Base-by-base conservation (phyloP, 2,329 filamentous ascomycete species). In the Rugonectria rugulosa region DNA sequence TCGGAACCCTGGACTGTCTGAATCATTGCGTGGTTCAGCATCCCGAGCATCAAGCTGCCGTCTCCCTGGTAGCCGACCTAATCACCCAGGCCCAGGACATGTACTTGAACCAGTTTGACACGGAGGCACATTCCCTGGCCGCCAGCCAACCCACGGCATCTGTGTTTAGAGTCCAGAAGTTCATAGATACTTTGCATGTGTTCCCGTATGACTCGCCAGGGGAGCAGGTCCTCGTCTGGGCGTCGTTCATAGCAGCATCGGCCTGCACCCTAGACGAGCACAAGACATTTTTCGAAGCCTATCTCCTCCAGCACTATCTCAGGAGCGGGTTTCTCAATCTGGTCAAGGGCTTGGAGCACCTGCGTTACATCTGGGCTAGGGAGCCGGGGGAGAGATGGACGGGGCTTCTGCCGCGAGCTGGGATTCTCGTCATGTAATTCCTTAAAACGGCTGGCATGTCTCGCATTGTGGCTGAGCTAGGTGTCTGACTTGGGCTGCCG, bases 161-260 rank as follows among this genome's bases (percentile, higher is more conserved):
- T 4, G 34, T 56, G 3, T 2, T 17, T 5, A 15, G 46, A 5
- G 17, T 56, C 5, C 53, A 56, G 4, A 15, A 23, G 6, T 56
- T 56, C 11, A 56, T 26, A 5, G 41, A 56, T 6, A 51, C 46
- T 6, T 11, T 56, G 12, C 38, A 41, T 7, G n/a, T 4, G 23
- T 51, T 56, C 14, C 53, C 53, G 4, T 6, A 14, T 2, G 40
- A 51, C 6, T 12, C 46, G 11, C 53, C 53, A 2, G 46, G 53
- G 3, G 34, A 41, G n/a, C 46, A 56, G 10, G 53, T 56, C n/a
- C 42, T 56, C 5, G 40, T 46, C 6, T 56, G 53, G 53, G 46
- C 53, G 3, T 21, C 41, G 4, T 56, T 56, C n/a, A 31, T 56
- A 9, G 46, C 53, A 5, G 53, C 46, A 10, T 46, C 53, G 10